Percentiles rank a stretch among this genome's conserved stretches.
These are phyloP conservation scores for Cokeromyces recurvatus DNA, from an alignment of 371 early-diverging fungal genomes.

Conservation along the genomic window DNA sequence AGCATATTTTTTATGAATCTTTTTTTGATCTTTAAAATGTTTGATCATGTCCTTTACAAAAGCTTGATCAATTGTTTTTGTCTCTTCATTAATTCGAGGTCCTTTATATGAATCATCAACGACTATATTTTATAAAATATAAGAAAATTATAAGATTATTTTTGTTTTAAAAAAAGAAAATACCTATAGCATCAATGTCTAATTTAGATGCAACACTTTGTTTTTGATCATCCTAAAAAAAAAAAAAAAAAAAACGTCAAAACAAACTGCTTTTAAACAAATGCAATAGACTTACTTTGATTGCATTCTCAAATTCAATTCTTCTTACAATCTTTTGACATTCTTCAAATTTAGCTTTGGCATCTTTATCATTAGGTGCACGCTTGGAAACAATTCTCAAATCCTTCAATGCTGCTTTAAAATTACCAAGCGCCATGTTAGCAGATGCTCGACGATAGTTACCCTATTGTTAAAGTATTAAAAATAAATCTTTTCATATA, in stretches of 20 bases:
- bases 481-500: no score
- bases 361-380: constrained; percentile 69
- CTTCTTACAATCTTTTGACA: constrained; percentile 87
- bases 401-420: constrained; percentile 84
- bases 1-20: constrained; percentile 85
- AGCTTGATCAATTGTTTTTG: constrained; percentile 58
- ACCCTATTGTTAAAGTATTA: no score
- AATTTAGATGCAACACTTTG: constrained; percentile 46
- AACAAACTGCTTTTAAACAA: no score
- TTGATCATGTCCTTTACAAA: constrained; percentile 78
- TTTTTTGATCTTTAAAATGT: constrained; percentile 84
- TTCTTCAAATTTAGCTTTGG: constrained; percentile 65
- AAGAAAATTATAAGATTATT: no score
- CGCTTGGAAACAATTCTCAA: constrained; percentile 68
- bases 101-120: constrained; percentile 76
- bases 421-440: constrained; percentile 76
- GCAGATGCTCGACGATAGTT: constrained; percentile 91
- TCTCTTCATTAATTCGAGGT: constrained; percentile 53
- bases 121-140: constrained; percentile 17
- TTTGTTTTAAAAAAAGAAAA: no score
- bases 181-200: constrained; percentile 47
- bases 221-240: constrained; percentile 36
- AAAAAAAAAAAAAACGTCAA: no score
- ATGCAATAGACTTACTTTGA: constrained; percentile 69
- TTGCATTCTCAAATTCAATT: constrained; percentile 92